Evolutionary conservation across 192 early-diverging fungal species (phyloP).

Genomic region (Backusella tuberculispora): DNA sequence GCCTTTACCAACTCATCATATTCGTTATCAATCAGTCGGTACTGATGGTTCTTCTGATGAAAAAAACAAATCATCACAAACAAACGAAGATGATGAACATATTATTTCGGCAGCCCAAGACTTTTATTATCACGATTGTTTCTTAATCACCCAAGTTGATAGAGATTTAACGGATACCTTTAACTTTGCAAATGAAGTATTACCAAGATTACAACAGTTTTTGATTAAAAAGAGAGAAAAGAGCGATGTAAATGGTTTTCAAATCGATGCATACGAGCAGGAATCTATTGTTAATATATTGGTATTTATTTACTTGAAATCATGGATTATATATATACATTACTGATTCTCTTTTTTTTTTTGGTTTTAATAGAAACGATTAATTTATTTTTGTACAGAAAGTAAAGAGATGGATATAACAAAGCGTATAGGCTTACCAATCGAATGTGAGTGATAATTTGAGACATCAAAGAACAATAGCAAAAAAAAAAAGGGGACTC

Average conservation of each 20-base stretch:
- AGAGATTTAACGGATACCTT: conserved; percentile 11
- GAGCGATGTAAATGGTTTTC: conserved; percentile 11
- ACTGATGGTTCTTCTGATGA: background rate
- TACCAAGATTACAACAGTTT: conserved; percentile 26
- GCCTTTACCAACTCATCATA: background rate
- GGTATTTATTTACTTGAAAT: background rate
- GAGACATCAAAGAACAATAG: background rate
- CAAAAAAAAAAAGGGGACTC: background rate
- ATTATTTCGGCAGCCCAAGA: conserved; percentile 22
- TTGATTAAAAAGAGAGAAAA: conserved; percentile 16
- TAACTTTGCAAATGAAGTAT: conserved; percentile 28
- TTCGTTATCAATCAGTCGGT: background rate
- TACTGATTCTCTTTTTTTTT: background rate
- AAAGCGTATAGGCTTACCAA: conserved; percentile 23
- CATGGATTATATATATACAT: background rate
- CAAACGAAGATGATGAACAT: background rate
- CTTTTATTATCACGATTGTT: conserved; percentile 35
- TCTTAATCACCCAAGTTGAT: conserved; percentile 20
- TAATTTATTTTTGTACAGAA: conserved; percentile 29
- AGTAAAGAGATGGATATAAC: conserved; percentile 22
- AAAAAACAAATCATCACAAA: background rate
- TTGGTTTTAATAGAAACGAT: conserved; percentile 12
- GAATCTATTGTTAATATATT: conserved; percentile 22
- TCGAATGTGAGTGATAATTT: conserved; percentile 19
- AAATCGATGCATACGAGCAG: conserved; percentile 16